Base-by-base conservation (phyloP, 805 yeast species). In the Metschnikowia santaceciliae region DNA sequence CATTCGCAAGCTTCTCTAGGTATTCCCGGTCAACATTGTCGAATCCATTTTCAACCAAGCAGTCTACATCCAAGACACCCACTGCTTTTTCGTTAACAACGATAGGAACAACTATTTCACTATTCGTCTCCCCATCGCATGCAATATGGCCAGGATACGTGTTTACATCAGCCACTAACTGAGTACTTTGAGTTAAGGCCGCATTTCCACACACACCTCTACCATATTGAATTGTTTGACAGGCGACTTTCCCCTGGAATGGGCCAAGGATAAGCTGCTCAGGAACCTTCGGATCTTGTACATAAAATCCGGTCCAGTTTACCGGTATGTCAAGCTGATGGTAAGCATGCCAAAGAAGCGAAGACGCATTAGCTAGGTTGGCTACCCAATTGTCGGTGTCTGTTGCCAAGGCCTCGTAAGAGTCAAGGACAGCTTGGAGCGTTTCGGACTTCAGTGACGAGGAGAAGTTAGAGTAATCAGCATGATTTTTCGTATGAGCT, bases 171-270 rank as follows among this genome's bases (percentile, higher is more conserved):
- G 77, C 74, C 10, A 92, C 97, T 6, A 90, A 62, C 63, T 90
- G 96, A 0, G 96, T 86, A 41, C 65, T 48, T 49, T 68, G 67
- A 0, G 72, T 55, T 0, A 62, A 54, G 0, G 96, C 96, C 1
- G 96, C 96, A 1, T 80, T 71, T 4, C 99, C 98, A 70, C 98
- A 94, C 0, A 92, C 98, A 13, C 99, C 99, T 52, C 71, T 76
- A 4, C 96, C 97, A 47, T 86, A 71, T 50, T 71, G 62, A 51
- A 92, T 94, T 26, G 71, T 70, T 67, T 94, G 98, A 61, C 99
- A 92, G 0, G 98, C 98, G 2, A 92, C 97, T 66, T 90, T 90
- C 4, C 99, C 99, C 67, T 89, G 96, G 67, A 92, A 92, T 13
- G 99, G 99, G 0, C 95, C 99, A 36, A 92, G 72, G 20, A 88